phyloP scores from a whole-genome alignment of 2,329 filamentous ascomycete species.

The Aspergillus clavatus region DNA sequence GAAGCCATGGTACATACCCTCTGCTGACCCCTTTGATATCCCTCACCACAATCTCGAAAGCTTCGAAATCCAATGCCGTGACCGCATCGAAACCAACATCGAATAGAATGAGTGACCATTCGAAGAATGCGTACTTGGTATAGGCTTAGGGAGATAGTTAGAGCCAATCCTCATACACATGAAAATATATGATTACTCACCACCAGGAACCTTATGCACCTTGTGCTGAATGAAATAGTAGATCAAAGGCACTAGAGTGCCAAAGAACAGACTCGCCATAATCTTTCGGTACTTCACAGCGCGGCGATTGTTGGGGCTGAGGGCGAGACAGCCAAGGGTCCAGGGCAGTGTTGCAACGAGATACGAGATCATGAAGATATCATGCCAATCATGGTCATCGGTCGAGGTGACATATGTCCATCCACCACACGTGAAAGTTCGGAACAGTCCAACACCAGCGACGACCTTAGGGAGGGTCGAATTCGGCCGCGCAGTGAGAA shows the following conservation, averaged over 20 bases:
- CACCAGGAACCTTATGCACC: constrained; percentile 86
- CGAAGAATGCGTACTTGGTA: constrained; percentile 95
- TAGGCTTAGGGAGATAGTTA: constrained; percentile 61
- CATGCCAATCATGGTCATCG: constrained; percentile 97
- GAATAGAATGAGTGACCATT: constrained; percentile 91
- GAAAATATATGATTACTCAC: constrained; percentile 49
- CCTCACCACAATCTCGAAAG: constrained; percentile 80
- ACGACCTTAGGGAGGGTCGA: constrained; percentile 75
- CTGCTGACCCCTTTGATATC: constrained; percentile 87
- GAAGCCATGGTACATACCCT: constrained; percentile 98
- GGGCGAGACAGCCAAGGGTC: constrained; percentile 82
- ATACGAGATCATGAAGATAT: constrained; percentile 99
- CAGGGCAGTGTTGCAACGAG: constrained; percentile 90
- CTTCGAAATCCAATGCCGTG: constrained; percentile 83
- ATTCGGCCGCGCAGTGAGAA: constrained; percentile 73
- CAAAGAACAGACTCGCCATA: constrained; percentile 79
- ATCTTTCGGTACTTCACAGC: constrained; percentile 88
- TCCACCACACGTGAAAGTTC: constrained; percentile 89
- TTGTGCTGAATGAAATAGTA: constrained; percentile 99
- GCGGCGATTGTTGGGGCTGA: constrained; percentile 77
- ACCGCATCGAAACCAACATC: constrained; percentile 96
- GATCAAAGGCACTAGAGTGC: constrained; percentile 79
- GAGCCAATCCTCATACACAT: background rate
- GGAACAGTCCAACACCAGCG: constrained; percentile 72
- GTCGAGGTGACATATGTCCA: constrained; percentile 99